Evolutionary conservation across 2,329 filamentous ascomycete species (phyloP).

Genomic region (Sclerotinia glacialis): DNA sequence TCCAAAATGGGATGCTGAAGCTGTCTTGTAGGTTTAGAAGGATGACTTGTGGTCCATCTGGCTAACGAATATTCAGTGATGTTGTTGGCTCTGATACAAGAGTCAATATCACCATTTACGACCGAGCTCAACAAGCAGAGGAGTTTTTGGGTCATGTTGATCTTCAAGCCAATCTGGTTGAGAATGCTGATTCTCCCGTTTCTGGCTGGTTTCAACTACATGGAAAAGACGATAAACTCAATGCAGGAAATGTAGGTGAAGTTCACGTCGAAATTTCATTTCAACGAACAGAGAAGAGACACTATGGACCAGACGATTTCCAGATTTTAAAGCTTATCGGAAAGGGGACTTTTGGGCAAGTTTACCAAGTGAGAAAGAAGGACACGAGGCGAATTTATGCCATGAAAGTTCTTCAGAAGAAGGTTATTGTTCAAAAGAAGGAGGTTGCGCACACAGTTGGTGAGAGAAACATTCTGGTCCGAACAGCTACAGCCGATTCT

Average conservation of each 20-base stretch:
- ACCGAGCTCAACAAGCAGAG: slow-evolving; percentile 74
- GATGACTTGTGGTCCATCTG: slow-evolving; percentile 23
- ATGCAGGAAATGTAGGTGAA: slow-evolving; percentile 75
- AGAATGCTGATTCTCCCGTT: slow-evolving; percentile 67
- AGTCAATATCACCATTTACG: slow-evolving; percentile 91
- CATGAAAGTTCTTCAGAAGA: slow-evolving; percentile 99
- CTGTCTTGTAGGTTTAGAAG: slow-evolving; percentile 72
- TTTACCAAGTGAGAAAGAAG: slow-evolving; percentile 97
- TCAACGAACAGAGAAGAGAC: slow-evolving; percentile 82
- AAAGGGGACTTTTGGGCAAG: slow-evolving; percentile 96
- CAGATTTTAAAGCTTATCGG: slow-evolving; percentile 94
- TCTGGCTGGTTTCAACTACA: slow-evolving; percentile 83
- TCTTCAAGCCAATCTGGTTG: slow-evolving; percentile 64
- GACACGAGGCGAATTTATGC: slow-evolving; percentile 95
- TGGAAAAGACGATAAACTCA: slow-evolving; percentile 57
- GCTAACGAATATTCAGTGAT: slow-evolving; percentile 57
- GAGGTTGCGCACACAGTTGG: slow-evolving; percentile 96
- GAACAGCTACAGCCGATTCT: slow-evolving; percentile 92
- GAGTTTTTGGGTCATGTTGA: slow-evolving; percentile 90
- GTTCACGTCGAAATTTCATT: slow-evolving; percentile 84
- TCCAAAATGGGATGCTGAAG: slow-evolving; percentile 94
- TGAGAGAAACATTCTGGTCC: slow-evolving; percentile 93
- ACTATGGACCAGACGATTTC: slow-evolving; percentile 93
- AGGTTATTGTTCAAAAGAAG: slow-evolving; percentile 99
- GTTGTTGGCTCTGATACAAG: slow-evolving; percentile 88